phyloP scores from a whole-genome alignment of 2,329 filamentous ascomycete species.

The Bisporella sp. region DNA sequence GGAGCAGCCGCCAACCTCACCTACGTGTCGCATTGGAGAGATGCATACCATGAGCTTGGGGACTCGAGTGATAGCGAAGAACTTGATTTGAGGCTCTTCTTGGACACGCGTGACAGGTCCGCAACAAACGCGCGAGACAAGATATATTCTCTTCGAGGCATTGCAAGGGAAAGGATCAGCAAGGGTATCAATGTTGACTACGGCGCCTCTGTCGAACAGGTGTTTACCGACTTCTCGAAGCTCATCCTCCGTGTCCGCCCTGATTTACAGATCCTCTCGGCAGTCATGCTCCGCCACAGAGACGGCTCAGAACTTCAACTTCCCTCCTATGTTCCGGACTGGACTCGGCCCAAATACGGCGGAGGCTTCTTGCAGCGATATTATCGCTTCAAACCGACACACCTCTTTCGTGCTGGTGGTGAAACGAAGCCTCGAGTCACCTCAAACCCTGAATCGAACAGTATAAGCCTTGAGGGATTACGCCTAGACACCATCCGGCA shows the following conservation, averaged over 20 bases:
- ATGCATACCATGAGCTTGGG: not conserved
- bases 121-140: not conserved
- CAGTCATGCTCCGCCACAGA: not conserved
- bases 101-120: not conserved
- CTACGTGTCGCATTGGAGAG: not conserved
- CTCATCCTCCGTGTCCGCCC: not conserved
- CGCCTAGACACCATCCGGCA: not conserved
- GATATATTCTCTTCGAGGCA: not conserved
- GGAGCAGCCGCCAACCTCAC: not conserved
- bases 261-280: not conserved
- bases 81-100: not conserved
- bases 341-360: not conserved
- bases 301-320: not conserved
- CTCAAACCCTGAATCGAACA: not conserved
- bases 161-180: not conserved
- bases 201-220: not conserved
- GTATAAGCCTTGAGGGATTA: not conserved
- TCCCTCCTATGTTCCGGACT: conserved; percentile 1
- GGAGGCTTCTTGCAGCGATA: conserved; percentile 1
- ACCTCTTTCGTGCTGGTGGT: not conserved
- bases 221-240: not conserved
- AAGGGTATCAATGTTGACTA: conserved; percentile 1
- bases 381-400: conserved; percentile 1
- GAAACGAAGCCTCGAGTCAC: not conserved
- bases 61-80: not conserved